These are phyloP conservation scores for Silene conica DNA, from an alignment of 148 eudicot genomes.

Conservation along the genomic window DNA sequence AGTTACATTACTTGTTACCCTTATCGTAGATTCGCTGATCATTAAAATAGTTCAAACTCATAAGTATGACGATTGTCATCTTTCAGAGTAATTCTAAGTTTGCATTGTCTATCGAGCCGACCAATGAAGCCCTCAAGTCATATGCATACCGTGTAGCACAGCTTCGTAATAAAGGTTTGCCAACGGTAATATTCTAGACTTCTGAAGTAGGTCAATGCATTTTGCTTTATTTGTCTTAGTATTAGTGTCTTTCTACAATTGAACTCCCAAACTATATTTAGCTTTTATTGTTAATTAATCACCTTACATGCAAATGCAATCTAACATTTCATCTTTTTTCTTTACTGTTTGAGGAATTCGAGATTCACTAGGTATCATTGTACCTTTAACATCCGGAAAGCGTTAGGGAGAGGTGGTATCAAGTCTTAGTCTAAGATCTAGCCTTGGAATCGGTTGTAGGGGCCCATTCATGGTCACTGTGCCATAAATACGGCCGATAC, in stretches of 20 bases:
- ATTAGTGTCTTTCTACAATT: background rate
- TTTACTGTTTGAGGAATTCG: too few species aligned
- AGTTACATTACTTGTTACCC: conserved; percentile 19
- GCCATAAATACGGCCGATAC: too few species aligned
- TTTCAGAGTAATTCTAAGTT: conserved; percentile 88
- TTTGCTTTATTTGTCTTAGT: background rate
- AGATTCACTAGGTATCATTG: too few species aligned
- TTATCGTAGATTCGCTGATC: background rate
- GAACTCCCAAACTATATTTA: background rate
- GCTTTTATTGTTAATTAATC: too few species aligned
- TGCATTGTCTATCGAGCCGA: conserved; percentile 81
- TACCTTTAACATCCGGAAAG: too few species aligned
- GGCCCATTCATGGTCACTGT: too few species aligned
- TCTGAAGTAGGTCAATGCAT: background rate
- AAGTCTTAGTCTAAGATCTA: too few species aligned
- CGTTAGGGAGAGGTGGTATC: too few species aligned
- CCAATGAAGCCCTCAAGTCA: conserved; percentile 57
- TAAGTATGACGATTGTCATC: conserved; percentile 17
- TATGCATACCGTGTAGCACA: conserved; percentile 63
- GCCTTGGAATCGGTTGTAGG: too few species aligned
- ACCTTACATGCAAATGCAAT: too few species aligned
- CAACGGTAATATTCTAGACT: conserved; percentile 56
- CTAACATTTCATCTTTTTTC: too few species aligned
- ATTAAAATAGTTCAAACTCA: background rate
- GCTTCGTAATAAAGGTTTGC: conserved; percentile 67